Evolutionary conservation across 2,329 filamentous ascomycete species (phyloP).

Genomic region (Alternaria hordeiaustralica): DNA sequence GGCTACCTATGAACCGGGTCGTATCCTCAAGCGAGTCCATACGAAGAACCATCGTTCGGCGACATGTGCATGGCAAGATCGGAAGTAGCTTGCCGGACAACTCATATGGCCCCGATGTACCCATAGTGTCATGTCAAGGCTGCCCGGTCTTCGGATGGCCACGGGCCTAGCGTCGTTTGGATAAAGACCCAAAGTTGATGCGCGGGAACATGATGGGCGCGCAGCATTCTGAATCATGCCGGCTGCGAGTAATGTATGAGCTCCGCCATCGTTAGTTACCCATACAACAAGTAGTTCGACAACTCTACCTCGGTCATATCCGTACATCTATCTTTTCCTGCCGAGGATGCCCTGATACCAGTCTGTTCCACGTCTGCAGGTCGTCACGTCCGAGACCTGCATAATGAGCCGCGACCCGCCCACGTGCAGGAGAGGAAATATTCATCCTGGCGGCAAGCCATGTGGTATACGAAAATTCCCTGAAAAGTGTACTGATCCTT

Average conservation of each 20-base stretch:
- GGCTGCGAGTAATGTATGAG: not conserved
- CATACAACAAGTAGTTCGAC: not conserved
- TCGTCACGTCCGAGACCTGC: not conserved
- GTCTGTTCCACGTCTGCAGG: not conserved
- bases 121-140: not conserved
- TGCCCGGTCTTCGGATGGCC: not conserved
- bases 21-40: not conserved
- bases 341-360: not conserved
- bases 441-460: not conserved
- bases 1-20: not conserved
- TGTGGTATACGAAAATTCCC: not conserved
- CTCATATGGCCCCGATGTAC: not conserved
- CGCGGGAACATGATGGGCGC: not conserved
- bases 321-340: not conserved
- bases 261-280: not conserved
- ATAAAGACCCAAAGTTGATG: not conserved
- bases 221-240: not conserved
- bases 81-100: not conserved
- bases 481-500: constrained; percentile 3
- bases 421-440: not conserved
- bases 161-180: not conserved
- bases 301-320: not conserved
- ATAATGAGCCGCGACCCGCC: not conserved
- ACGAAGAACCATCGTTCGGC: not conserved
- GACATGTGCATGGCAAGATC: not conserved